Percentiles rank a stretch among this genome's conserved stretches.
phyloP scores from a whole-genome alignment of 495 filamentous ascomycete genomes.

The Daldinia decipiens region DNA sequence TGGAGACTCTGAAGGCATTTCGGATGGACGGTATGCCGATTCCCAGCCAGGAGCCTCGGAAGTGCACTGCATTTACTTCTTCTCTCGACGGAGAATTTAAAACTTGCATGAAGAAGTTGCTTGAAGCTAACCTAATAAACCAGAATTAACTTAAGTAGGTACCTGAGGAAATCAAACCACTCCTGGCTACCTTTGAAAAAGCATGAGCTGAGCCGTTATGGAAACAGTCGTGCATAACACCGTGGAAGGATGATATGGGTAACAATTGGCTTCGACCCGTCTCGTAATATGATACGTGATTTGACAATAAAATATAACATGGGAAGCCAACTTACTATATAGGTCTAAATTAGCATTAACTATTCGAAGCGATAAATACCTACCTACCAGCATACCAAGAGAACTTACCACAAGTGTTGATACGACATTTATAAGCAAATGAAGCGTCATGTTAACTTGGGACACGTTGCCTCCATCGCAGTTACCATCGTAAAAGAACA shows the following conservation, averaged over 20 bases:
- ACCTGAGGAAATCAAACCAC: background rate
- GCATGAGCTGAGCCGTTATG: background rate
- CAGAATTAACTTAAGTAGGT: background rate
- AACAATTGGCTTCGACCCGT: background rate
- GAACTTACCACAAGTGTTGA: constrained; percentile 43
- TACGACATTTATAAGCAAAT: constrained; percentile 40
- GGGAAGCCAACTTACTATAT: constrained; percentile 6
- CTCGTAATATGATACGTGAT: background rate
- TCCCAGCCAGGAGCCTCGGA: constrained; percentile 49
- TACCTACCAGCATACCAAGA: background rate
- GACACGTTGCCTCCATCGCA: constrained; percentile 31
- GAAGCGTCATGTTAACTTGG: constrained; percentile 30
- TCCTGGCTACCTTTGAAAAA: background rate
- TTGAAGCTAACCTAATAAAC: constrained; percentile 41
- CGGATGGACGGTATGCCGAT: constrained; percentile 55
- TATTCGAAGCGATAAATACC: background rate
- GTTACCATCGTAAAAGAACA: constrained; percentile 34
- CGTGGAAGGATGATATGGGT: background rate
- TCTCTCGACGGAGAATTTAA: constrained; percentile 53
- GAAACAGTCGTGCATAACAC: background rate
- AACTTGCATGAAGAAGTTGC: constrained; percentile 56
- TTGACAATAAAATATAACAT: background rate
- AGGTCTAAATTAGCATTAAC: constrained; percentile 13
- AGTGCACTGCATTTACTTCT: constrained; percentile 54
- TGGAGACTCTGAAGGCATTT: constrained; percentile 47